Percentiles rank a stretch among this genome's conserved stretches.
Evolutionary conservation across 148 eudicot species (phyloP).

Genomic region (Rhododendron mucronatum): DNA sequence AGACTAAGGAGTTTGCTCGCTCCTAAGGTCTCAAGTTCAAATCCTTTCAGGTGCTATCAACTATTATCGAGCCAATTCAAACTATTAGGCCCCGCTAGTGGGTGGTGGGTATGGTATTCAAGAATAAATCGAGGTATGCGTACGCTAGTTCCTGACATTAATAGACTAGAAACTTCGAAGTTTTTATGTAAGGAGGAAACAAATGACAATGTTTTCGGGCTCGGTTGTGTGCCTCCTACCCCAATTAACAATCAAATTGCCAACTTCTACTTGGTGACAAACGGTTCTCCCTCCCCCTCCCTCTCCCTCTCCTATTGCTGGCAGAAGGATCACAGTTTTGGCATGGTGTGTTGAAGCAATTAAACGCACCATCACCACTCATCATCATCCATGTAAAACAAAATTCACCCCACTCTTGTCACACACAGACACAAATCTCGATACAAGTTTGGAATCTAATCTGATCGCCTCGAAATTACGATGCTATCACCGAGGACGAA

Average conservation of each 20-base stretch:
- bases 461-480: neutral
- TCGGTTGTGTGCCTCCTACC: neutral
- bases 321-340: neutral
- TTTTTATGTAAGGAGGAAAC: too few species aligned
- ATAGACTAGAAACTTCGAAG: too few species aligned
- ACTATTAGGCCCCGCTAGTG: too few species aligned
- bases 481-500: neutral
- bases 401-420: neutral
- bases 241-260: neutral
- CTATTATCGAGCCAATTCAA: too few species aligned
- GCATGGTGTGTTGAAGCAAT: neutral
- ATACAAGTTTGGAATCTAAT: neutral
- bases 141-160: too few species aligned
- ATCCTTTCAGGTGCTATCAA: neutral
- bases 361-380: neutral
- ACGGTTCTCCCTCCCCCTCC: too few species aligned
- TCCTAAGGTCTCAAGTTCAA: neutral
- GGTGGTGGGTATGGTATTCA: too few species aligned
- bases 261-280: neutral
- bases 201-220: too few species aligned
- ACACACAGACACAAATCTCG: neutral
- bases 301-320: neutral
- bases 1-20: neutral
- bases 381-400: neutral
- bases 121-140: too few species aligned